phyloP scores from a whole-genome alignment of 1,284 basidiomycete species.

The Coniferiporia sulphurascens region DNA sequence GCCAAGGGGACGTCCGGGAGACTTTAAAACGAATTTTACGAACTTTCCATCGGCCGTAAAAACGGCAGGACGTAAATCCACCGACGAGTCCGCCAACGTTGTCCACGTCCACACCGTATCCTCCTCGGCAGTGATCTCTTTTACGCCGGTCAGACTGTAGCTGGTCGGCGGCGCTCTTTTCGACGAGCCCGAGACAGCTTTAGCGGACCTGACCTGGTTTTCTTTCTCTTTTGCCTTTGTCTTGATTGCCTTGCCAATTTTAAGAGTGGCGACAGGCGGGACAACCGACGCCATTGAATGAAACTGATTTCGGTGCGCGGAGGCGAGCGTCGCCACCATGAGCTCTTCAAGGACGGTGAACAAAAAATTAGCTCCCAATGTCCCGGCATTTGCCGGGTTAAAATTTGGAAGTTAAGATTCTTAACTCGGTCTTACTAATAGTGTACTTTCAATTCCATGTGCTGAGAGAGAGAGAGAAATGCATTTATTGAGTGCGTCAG shows the following conservation, averaged over 20 bases:
- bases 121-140: constrained; percentile 19
- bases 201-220: not conserved
- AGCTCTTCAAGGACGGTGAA: not conserved
- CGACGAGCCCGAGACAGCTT: not conserved
- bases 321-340: not conserved
- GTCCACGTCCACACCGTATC: constrained; percentile 61
- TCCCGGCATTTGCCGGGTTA: not conserved
- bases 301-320: not conserved
- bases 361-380: constrained; percentile 6
- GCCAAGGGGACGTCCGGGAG: constrained; percentile 18
- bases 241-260: not conserved
- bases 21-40: constrained; percentile 27
- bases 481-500: too few relatives aligned
- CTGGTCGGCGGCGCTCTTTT: not conserved
- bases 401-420: not conserved
- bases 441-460: too few relatives aligned
- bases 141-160: not conserved
- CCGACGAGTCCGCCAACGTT: constrained; percentile 64
- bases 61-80: constrained; percentile 63
- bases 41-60: constrained; percentile 87
- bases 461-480: too few relatives aligned
- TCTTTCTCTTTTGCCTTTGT: constrained; percentile 15
- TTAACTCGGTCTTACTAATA: not conserved
- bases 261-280: not conserved
- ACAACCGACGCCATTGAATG: not conserved